phyloP scores from a whole-genome alignment of 2,329 filamentous ascomycete genomes.

The Cercospora sesami region DNA sequence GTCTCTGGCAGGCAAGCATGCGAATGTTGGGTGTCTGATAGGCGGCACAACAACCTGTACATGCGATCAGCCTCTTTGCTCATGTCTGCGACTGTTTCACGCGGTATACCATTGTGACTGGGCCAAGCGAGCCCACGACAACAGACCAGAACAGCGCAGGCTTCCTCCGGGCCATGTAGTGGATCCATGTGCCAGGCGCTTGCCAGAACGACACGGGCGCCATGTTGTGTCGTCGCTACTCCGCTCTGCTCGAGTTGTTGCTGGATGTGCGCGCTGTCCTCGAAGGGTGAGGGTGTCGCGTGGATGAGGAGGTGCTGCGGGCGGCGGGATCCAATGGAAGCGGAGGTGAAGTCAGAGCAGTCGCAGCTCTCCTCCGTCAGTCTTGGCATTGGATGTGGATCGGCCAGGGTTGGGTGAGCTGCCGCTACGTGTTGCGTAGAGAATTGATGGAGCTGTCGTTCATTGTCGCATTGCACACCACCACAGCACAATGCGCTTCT shows the following conservation, averaged over 20 bases:
- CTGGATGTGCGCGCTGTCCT: not conserved
- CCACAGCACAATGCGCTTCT: conserved; percentile 46
- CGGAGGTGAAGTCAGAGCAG: conserved; percentile 21
- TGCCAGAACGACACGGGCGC: conserved; percentile 78
- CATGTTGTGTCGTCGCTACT: conserved; percentile 54
- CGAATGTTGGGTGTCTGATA: conserved; percentile 65
- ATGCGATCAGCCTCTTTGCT: conserved; percentile 4
- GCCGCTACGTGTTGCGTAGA: conserved; percentile 14
- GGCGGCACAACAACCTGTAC: conserved; percentile 65
- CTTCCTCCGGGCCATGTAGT: conserved; percentile 83
- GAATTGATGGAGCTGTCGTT: not conserved
- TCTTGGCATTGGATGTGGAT: conserved; percentile 6
- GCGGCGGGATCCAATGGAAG: conserved; percentile 5
- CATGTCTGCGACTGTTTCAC: not conserved
- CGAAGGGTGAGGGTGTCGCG: not conserved
- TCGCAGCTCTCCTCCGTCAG: not conserved
- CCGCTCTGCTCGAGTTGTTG: not conserved
- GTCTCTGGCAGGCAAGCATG: too few relatives aligned
- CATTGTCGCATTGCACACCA: conserved; percentile 1
- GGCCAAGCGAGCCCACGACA: conserved; percentile 70
- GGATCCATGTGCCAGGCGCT: conserved; percentile 77
- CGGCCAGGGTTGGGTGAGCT: not conserved
- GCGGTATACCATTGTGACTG: conserved; percentile 46
- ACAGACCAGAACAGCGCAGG: conserved; percentile 90
- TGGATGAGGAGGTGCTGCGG: not conserved